These are phyloP conservation scores for Letharia lupina DNA, from an alignment of 495 filamentous ascomycete species.

Conservation along the genomic window DNA sequence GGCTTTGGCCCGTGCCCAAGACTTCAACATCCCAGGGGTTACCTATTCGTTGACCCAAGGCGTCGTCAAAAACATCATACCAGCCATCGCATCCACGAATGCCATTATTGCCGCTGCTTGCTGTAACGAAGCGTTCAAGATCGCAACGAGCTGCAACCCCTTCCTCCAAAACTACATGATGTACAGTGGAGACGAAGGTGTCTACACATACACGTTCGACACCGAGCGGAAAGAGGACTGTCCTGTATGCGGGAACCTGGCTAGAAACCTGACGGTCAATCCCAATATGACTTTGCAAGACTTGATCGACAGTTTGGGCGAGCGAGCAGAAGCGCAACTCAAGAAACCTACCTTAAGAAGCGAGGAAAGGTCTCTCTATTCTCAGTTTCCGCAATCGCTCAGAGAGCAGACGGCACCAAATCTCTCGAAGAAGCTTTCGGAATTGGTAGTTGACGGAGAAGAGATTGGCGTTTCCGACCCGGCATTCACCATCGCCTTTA, in stretches of 20 bases:
- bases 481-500: conserved; percentile 67
- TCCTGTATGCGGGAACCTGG: conserved; percentile 81
- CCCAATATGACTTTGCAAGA: conserved; percentile 66
- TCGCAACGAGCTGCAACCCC: conserved; percentile 72
- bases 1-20: conserved; percentile 65
- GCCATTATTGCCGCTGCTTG: conserved; percentile 91
- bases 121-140: conserved; percentile 95
- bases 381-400: conserved; percentile 70
- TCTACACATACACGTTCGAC: conserved; percentile 95
- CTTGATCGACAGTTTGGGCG: conserved; percentile 77
- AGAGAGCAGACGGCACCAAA: conserved; percentile 77
- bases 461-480: conserved; percentile 78
- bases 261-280: conserved; percentile 63
- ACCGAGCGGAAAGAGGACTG: conserved; percentile 89
- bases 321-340: conserved; percentile 73
- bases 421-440: conserved; percentile 63
- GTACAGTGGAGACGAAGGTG: conserved; percentile 90
- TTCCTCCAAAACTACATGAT: conserved; percentile 96
- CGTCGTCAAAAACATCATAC: conserved; percentile 99
- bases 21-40: conserved; percentile 88
- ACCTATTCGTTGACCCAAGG: conserved; percentile 97
- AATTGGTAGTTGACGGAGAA: conserved; percentile 56
- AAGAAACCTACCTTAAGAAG: conserved; percentile 86
- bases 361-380: conserved; percentile 77
- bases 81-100: conserved; percentile 96